Conservation (phyloP, 75 land plant species). For the Larix kaempferi region DNA sequence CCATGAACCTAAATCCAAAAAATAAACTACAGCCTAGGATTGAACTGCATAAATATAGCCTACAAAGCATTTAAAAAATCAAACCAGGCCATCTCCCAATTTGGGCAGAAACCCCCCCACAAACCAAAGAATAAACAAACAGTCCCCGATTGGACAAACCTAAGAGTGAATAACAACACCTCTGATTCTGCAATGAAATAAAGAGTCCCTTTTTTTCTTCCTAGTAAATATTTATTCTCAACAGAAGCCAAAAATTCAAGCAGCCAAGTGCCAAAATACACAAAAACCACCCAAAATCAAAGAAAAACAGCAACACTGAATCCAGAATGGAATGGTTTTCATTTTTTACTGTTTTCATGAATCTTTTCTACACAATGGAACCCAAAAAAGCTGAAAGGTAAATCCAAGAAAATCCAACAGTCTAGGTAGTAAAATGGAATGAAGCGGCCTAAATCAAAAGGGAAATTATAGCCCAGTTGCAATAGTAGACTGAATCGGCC, state of each 20-base stretch:
- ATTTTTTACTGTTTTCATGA: background rate
- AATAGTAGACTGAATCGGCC: too few relatives aligned
- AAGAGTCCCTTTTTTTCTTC: background rate
- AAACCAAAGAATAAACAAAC: background rate
- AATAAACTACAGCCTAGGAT: background rate
- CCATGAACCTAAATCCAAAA: background rate
- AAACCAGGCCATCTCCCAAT: too few relatives aligned
- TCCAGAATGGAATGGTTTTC: background rate
- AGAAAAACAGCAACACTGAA: slow-evolving; percentile 4
- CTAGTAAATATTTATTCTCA: background rate
- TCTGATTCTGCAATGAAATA: background rate
- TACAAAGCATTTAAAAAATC: too few relatives aligned
- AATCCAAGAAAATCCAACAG: background rate
- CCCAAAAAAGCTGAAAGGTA: background rate
- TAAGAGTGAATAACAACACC: background rate
- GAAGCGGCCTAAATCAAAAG: background rate
- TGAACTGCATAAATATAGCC: too few relatives aligned
- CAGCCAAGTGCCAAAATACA: background rate
- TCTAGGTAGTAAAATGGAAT: background rate
- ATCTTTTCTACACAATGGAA: background rate
- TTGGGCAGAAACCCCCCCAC: too few relatives aligned
- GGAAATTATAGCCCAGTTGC: too few relatives aligned
- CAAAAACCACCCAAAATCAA: background rate
- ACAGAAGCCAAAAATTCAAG: background rate
- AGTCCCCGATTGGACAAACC: background rate